Evolutionary conservation across 768 basidiomycete genomes (phyloP).

Genomic region (Amanita polypyramis): DNA sequence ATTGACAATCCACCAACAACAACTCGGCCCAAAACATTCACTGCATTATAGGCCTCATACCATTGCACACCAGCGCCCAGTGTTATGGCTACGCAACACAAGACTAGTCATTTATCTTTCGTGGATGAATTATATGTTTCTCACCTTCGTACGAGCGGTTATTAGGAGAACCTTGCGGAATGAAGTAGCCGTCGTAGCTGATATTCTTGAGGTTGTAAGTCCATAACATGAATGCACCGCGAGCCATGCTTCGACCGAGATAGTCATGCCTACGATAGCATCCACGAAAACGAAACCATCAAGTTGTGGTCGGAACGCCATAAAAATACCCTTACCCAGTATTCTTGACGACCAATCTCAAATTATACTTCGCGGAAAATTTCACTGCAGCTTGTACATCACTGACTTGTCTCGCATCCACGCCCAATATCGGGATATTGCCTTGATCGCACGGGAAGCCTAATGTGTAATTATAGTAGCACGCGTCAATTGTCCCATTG

Average conservation of each 20-base stretch:
- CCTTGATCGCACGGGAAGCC: slow-evolving; percentile 32
- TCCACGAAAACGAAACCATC: neutral
- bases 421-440: slow-evolving; percentile 29
- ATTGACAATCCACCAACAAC: slow-evolving; percentile 34
- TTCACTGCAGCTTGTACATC: slow-evolving; percentile 25
- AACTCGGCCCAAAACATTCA: slow-evolving; percentile 24
- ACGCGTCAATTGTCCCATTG: slow-evolving; percentile 37
- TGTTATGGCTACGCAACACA: slow-evolving; percentile 17
- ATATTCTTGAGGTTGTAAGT: slow-evolving; percentile 27
- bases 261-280: slow-evolving; percentile 34
- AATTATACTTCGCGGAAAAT: slow-evolving; percentile 16
- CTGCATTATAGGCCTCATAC: slow-evolving; percentile 30
- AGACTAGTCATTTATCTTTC: neutral
- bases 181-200: slow-evolving; percentile 17
- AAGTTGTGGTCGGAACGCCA: too few species aligned
- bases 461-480: slow-evolving; percentile 35
- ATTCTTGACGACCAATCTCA: slow-evolving; percentile 27
- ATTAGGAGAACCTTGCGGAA: slow-evolving; percentile 22
- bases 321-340: slow-evolving; percentile 23
- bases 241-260: slow-evolving; percentile 33
- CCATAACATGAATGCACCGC: slow-evolving; percentile 29
- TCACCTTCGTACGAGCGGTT: slow-evolving; percentile 8
- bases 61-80: slow-evolving; percentile 36
- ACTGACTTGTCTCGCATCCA: slow-evolving; percentile 25
- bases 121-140: neutral